phyloP scores from a whole-genome alignment of 768 basidiomycete genomes.

The Mycena chlorophos region DNA sequence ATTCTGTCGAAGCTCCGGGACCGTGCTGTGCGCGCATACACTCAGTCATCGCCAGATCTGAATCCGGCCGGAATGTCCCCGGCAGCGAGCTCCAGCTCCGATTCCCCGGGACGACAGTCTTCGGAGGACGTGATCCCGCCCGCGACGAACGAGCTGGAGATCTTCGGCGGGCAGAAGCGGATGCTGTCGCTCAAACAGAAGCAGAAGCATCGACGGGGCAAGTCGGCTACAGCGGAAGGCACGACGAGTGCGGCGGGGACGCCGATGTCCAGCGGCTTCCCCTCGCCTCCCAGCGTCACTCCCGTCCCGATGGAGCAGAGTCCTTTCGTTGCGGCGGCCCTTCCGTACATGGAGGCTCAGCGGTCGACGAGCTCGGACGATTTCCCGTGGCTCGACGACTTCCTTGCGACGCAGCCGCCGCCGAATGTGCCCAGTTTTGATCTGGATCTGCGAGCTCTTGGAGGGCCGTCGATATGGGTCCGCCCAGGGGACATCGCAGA shows the following conservation, averaged over 20 bases:
- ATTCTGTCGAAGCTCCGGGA: conserved; percentile 48
- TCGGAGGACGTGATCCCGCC: conserved; percentile 33
- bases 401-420: conserved; percentile 2
- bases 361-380: too few relatives aligned
- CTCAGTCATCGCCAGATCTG: conserved; percentile 25
- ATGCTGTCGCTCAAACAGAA: conserved; percentile 38
- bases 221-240: conserved; percentile 3
- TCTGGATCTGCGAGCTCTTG: too few relatives aligned
- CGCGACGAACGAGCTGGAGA: conserved; percentile 50
- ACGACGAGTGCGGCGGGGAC: not conserved
- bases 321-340: too few relatives aligned
- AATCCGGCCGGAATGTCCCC: conserved; percentile 8
- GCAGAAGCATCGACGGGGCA: conserved; percentile 19
- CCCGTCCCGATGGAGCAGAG: not conserved
- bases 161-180: conserved; percentile 54
- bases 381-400: conserved; percentile 19
- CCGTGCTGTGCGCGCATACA: conserved; percentile 41
- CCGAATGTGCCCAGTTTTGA: not conserved
- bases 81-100: conserved; percentile 1
- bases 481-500: too few relatives aligned
- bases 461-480: too few relatives aligned
- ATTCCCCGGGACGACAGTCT: not conserved
- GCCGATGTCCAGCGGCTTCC: too few relatives aligned
- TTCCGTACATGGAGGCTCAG: too few relatives aligned
- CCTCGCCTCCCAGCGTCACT: not conserved